Percentiles rank a stretch among this genome's conserved stretches.
Conservation (phyloP, 2,329 filamentous ascomycete genomes). For the Orbilia javanica region DNA sequence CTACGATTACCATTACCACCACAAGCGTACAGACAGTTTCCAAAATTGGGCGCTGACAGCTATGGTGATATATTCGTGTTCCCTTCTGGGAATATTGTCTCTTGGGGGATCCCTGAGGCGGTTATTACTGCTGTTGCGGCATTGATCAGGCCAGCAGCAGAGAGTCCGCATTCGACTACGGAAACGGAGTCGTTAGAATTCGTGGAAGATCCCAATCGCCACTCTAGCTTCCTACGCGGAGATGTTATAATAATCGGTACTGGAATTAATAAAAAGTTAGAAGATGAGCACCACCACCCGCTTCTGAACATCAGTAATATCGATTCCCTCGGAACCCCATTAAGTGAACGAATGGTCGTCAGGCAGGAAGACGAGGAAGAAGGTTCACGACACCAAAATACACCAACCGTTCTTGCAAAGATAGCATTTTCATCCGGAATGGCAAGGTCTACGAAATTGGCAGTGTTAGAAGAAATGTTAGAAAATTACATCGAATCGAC, state of each 20-base stretch:
- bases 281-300: constrained; percentile 45
- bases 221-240: constrained; percentile 82
- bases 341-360: neutral
- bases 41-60: constrained; percentile 69
- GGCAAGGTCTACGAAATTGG: constrained; percentile 91
- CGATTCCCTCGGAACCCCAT: neutral
- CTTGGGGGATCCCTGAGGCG: constrained; percentile 86
- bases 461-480: constrained; percentile 86
- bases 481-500: constrained; percentile 89
- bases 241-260: constrained; percentile 92
- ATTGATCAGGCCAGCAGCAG: constrained; percentile 80
- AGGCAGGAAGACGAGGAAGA: constrained; percentile 29
- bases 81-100: constrained; percentile 90
- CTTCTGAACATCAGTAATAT: constrained; percentile 43
- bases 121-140: constrained; percentile 78
- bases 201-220: constrained; percentile 77
- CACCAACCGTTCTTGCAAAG: constrained; percentile 82
- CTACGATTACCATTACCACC: constrained; percentile 66
- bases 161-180: constrained; percentile 76
- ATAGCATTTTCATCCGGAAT: constrained; percentile 96
- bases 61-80: constrained; percentile 94
- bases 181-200: constrained; percentile 95
- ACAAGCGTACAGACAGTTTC: constrained; percentile 61
- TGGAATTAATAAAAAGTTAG: constrained; percentile 73
- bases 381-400: constrained; percentile 64